Base-by-base conservation (phyloP, 2,329 filamentous ascomycete genomes). In the Sporothrix mexicana region DNA sequence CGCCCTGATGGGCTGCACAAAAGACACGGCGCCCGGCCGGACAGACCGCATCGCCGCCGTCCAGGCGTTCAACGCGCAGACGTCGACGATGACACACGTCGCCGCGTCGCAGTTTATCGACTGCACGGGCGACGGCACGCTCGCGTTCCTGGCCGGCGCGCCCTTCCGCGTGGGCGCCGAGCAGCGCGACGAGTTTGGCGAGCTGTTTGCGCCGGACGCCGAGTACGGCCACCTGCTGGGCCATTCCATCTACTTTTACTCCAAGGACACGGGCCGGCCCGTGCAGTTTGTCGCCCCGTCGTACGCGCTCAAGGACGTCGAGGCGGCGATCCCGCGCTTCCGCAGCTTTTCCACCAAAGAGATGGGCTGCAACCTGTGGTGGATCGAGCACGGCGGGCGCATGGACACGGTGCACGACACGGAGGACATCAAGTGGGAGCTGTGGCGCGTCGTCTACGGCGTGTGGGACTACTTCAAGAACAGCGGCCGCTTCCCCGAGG, bases 31-130 rank as follows among this genome's bases (percentile, higher is more conserved):
- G 36, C 59, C 36, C 1, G 59, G 59, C 59, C 36, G 17, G 20
- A 36, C 23, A 17, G 72, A 76, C 59, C 73, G 76, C 20, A 78
- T 78, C 73, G 71, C 64, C 13, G 36, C 43, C 8, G 67, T 78
- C 71, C 75, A 73, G 67, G 77, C 76, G n/a, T 78, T 78, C 72
- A 76, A 74, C 25, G 75, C 77, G 2, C 77, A 78, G 70, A 75
- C 72, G 5, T 76, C 77, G 3, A 72, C 77, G 15, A 75, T 76
- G 73, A 74, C 75, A 45, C 74, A 68, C n/a, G 70, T 81, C 73
- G 79, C 79, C 76, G 81, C 82, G 4, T 23, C 53, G 2, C 77
- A 77, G 67, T 78, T 72, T 67, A 74, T 76, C 36, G 77, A 78
- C 71, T 78, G 76, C 73, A 78, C 77, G 12, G 77, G 77, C 12